Percentiles rank a stretch among this genome's conserved stretches.
phyloP scores from a whole-genome alignment of 1,139 yeast genomes.

The Torulaspora pretoriensis region DNA sequence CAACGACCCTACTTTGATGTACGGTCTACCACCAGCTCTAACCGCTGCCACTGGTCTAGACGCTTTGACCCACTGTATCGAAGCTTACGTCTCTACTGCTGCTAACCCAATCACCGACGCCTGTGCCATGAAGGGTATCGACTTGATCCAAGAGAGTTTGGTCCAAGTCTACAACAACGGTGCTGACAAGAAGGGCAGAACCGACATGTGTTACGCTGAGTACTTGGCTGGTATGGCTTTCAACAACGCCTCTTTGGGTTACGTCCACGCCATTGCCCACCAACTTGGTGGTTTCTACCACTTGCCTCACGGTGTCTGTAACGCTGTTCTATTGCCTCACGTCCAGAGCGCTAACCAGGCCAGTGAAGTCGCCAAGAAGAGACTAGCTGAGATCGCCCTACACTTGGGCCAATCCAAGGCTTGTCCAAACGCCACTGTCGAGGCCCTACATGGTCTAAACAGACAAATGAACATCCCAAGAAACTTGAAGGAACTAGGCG shows the following conservation, averaged over 20 bases:
- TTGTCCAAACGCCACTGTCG: constrained; percentile 18
- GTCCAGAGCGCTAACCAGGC: constrained; percentile 21
- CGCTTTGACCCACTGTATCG: constrained; percentile 44
- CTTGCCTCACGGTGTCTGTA: constrained; percentile 25
- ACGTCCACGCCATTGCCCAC: constrained; percentile 26
- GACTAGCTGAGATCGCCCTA: constrained; percentile 20
- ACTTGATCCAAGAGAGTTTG: constrained; percentile 21
- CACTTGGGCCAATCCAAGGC: constrained; percentile 17
- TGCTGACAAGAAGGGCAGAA: constrained; percentile 21
- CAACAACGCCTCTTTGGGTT: constrained; percentile 25
- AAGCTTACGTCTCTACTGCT: constrained; percentile 36
- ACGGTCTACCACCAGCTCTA: constrained; percentile 42
- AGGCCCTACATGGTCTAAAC: constrained; percentile 15
- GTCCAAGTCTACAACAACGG: constrained; percentile 18
- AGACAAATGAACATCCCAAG: constrained; percentile 20
- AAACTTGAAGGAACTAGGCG: constrained; percentile 22
- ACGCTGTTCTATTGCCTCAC: constrained; percentile 24
- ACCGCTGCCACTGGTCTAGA: constrained; percentile 44
- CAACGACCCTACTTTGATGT: constrained; percentile 41
- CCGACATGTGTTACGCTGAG: constrained; percentile 26
- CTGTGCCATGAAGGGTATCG: constrained; percentile 24
- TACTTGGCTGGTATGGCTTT: constrained; percentile 27
- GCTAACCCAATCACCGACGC: constrained; percentile 25
- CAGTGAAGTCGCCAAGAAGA: constrained; percentile 12
- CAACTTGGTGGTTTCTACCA: constrained; percentile 26